Base-by-base conservation (phyloP, 208 protist species). In the Leptomonas seymouri region DNA sequence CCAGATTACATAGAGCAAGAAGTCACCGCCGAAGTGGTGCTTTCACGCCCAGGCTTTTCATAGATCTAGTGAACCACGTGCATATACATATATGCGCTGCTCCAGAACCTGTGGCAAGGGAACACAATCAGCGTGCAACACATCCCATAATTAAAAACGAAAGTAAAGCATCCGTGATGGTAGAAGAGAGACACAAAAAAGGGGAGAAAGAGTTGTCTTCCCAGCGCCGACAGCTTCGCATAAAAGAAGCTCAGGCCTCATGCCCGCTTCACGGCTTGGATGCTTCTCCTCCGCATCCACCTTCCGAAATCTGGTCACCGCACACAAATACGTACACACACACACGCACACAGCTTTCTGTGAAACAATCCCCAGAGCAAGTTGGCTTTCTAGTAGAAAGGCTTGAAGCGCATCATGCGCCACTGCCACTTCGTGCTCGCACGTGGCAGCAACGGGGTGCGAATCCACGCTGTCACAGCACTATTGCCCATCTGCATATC, bases 401-500 rank as follows among this genome's bases (percentile, higher is more conserved):
- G 90, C 46, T 78, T 83, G 16, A 91, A 71, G 25, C 90, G 84
- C n/a, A 54, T 78, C 56, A 91, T 69, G 30, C 85, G 84, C 85
- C 85, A 95, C 39, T 36, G 50, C 78, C 74, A 85, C 41, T 59
- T 76, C 20, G 49, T 61, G 31, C 59, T 70, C 15, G 67, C 42
- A 18, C 68, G 55, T 15, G 90, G 90, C 71, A 86, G 51, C 62
- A 95, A 62, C 28, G 90, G 90, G 0, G 64, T 71, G 2, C 86
- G 84, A 68, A 90, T 81, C 86, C 86, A 95, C 50, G 80, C 67
- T n/a, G 86, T 92, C 34, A 95, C 85, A 0, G 83, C 66, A 16
- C 81, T 77, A 45, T 86, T 90, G 34, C 90, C 90, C 86, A 90
- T 90, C 71, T 86, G 82, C 90, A 95, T 85, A 28, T 90, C 77